A percentile compares a stretch with the other conserved stretches of the same genome.
phyloP scores from a whole-genome alignment of 495 filamentous ascomycete species.

The Hyaloscypha finlandica region DNA sequence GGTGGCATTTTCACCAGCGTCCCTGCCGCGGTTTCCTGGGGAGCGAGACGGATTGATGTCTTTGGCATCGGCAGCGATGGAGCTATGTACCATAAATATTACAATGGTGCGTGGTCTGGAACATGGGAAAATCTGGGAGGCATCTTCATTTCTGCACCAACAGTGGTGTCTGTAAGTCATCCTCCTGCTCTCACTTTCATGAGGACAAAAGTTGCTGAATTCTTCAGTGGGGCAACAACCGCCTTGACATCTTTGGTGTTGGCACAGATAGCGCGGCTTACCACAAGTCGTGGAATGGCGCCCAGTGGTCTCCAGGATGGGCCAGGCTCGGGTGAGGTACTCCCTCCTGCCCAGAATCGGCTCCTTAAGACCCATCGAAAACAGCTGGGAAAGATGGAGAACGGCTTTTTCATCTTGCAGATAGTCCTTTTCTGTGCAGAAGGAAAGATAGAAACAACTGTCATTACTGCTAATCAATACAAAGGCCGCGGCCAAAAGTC shows the following conservation, averaged over 20 bases:
- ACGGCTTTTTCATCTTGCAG: no score
- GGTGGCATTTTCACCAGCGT: slow-evolving; percentile 28
- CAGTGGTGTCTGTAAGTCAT: slow-evolving; percentile 19
- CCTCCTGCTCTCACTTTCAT: no score
- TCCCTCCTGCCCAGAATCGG: no score
- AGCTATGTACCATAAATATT: slow-evolving; percentile 36
- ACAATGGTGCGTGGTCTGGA: slow-evolving; percentile 25
- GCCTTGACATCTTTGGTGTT: slow-evolving; percentile 40
- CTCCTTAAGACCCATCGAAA: no score
- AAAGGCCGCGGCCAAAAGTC: background rate
- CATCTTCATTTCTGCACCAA: slow-evolving; percentile 33
- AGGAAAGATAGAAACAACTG: no score
- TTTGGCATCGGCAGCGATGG: slow-evolving; percentile 35
- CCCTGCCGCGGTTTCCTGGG: slow-evolving; percentile 39
- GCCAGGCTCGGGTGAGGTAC: background rate
- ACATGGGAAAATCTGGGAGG: slow-evolving; percentile 33
- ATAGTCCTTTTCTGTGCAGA: no score
- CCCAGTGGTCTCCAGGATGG: slow-evolving; percentile 28
- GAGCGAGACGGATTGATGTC: slow-evolving; percentile 33
- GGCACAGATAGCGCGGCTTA: slow-evolving; percentile 31
- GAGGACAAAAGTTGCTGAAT: no score
- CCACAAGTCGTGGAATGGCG: slow-evolving; percentile 27
- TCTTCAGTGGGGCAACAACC: slow-evolving; percentile 33
- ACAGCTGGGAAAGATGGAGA: no score
- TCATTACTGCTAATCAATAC: no score